These are phyloP conservation scores for Agrocybe pediades DNA, from an alignment of 768 basidiomycete genomes.

Conservation along the genomic window DNA sequence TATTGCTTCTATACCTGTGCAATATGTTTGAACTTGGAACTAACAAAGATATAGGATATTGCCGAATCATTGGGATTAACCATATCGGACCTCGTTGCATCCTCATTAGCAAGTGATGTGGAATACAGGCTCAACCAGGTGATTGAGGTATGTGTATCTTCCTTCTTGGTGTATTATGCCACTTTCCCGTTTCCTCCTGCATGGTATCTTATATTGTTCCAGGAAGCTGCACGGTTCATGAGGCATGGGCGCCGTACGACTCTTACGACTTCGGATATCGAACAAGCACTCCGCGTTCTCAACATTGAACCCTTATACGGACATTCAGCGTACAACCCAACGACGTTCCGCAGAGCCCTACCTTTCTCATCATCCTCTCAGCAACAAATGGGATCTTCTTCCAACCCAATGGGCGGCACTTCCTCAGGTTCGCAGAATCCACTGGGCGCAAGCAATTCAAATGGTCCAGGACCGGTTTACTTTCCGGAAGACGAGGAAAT, in stretches of 20 bases:
- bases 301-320: conserved; percentile 97
- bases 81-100: conserved; percentile 80
- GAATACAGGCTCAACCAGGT: conserved; percentile 97
- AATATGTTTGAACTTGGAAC: no score
- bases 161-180: not conserved
- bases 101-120: conserved; percentile 90
- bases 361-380: conserved; percentile 49
- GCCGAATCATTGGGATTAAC: conserved; percentile 86
- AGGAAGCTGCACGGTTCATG: conserved; percentile 98
- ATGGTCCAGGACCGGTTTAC: conserved; percentile 65
- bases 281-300: conserved; percentile 89
- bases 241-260: conserved; percentile 90
- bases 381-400: conserved; percentile 25
- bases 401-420: not conserved
- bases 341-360: conserved; percentile 61
- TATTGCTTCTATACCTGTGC: conserved; percentile 1
- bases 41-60: conserved; percentile 64
- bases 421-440: not conserved
- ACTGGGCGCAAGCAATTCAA: no score
- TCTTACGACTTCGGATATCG: conserved; percentile 87
- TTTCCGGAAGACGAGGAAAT: conserved; percentile 97
- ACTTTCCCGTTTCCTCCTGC: not conserved
- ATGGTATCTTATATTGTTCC: conserved; percentile 17
- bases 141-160: conserved; percentile 63
- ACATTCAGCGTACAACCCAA: conserved; percentile 67